A percentile compares a stretch with the other conserved stretches of the same genome.
These are phyloP conservation scores for Cytauxzoon felis DNA, from an alignment of 169 alveolate species.

Conservation along the genomic window DNA sequence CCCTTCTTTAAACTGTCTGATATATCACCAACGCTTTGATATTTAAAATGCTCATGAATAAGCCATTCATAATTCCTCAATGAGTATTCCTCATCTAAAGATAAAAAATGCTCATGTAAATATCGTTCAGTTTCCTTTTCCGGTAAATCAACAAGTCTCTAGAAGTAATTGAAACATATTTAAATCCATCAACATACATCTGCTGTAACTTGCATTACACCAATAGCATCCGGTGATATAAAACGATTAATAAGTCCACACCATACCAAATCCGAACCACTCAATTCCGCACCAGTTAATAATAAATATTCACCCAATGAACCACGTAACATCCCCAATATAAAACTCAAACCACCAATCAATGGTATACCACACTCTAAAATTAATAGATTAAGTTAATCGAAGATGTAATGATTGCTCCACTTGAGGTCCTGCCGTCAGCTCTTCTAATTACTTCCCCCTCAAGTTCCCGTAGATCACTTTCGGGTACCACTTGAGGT, in stretches of 20 bases:
- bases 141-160: conserved; percentile 57
- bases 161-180: background rate
- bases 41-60: conserved; percentile 40
- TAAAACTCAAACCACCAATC: conserved; percentile 65
- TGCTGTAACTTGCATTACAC: conserved; percentile 63
- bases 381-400: background rate
- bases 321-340: conserved; percentile 65
- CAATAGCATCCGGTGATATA: conserved; percentile 66
- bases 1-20: conserved; percentile 25
- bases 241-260: conserved; percentile 67
- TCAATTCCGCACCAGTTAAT: conserved; percentile 63
- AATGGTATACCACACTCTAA: conserved; percentile 56
- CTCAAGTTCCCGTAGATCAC: too few species aligned
- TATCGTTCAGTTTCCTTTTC: conserved; percentile 51
- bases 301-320: conserved; percentile 70
- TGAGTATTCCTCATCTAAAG: conserved; percentile 20
- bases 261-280: conserved; percentile 68
- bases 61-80: conserved; percentile 29
- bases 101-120: conserved; percentile 29
- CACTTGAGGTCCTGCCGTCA: too few species aligned
- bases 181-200: conserved; percentile 26
- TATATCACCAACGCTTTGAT: conserved; percentile 7
- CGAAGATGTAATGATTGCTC: too few species aligned
- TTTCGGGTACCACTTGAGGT: too few species aligned
- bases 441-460: too few species aligned